Evolutionary conservation across 352 stramenopile species (phyloP), one percentile per base, ranked within the genome.

Genomic region (Pythium vanterpoolii): DNA sequence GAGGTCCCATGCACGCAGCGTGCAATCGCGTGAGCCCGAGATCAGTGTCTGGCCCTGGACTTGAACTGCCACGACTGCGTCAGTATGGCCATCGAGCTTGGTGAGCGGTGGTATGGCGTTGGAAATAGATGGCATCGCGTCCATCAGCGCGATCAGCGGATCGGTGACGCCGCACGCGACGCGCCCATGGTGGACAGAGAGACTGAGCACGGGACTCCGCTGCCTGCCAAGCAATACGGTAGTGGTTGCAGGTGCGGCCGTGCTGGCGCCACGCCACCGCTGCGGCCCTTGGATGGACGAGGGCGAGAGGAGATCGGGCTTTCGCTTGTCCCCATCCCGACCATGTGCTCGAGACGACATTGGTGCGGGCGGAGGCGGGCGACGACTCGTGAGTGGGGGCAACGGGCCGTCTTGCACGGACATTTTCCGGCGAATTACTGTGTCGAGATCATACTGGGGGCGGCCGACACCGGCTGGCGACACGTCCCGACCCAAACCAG

Each of bases 341-440:
- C 56, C 21, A 23, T 44, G 43, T 4, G 16, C 43, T 36, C 40
- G 34, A 19, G 47, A 28, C 10, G 33, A 36, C 28, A 44, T 5
- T 19, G 51, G 30, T 10, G 28, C 52, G 19, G 34, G 1, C 11
- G 57, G 39, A n/a, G n/a, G n/a, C 14, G 40, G 38, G 2, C 43
- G 42, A 23, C 58, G 48, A 40, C 21, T 48, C 18, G 27, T 34
- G 2, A 42, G 13, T 16, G 38, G 48, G 16, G n/a, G n/a, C n/a
- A 64, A 42, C 8, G 52, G 50, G 13, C 42, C 30, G 24, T 87
- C 80, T 21, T 76, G 64, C 5, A 83, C 63, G 24, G 80, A 90
- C 74, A 93, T 89, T 64, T 89, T 90, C 24, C 83, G 73, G 13
- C 81, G 73, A 56, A 90, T 93, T 21, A 93, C 80, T 4, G 76